Evolutionary conservation across 2,329 filamentous ascomycete genomes (phyloP).

Genomic region (Penicillium sp.): DNA sequence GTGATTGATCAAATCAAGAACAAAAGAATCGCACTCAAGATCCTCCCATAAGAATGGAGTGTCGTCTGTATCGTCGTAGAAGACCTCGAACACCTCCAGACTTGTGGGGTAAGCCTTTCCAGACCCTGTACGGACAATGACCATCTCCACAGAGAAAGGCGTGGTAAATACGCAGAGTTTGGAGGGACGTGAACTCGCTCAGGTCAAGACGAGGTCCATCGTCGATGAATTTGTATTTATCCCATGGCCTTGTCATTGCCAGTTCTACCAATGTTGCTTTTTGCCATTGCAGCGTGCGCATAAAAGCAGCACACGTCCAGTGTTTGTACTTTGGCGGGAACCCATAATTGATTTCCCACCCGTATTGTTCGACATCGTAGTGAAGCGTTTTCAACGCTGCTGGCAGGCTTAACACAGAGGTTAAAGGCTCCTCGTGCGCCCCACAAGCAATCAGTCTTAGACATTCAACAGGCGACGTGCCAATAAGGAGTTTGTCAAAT

Average conservation of each 20-base stretch:
- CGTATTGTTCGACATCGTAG: conserved; percentile 13
- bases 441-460: conserved; percentile 12
- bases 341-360: conserved; percentile 6
- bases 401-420: conserved; percentile 15
- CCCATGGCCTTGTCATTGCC: conserved; percentile 2
- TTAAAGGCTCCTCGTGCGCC: conserved; percentile 15
- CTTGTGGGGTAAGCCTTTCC: conserved; percentile 4
- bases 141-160: conserved; percentile 7
- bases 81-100: conserved; percentile 12
- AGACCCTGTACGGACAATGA: background rate
- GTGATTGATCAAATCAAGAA: conserved; percentile 5
- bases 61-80: conserved; percentile 5
- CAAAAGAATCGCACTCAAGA: background rate
- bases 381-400: conserved; percentile 13
- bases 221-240: background rate
- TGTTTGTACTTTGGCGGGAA: background rate
- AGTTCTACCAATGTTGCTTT: conserved; percentile 7
- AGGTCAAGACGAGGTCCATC: conserved; percentile 9
- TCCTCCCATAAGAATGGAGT: background rate
- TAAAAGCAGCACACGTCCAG: conserved; percentile 14
- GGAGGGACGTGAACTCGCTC: conserved; percentile 6
- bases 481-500: conserved; percentile 6
- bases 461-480: conserved; percentile 7
- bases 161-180: conserved; percentile 8
- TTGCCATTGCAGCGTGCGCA: conserved; percentile 9